A percentile compares a stretch with the other conserved stretches of the same genome.
phyloP scores from a whole-genome alignment of 148 eudicot species.

The Vaccinium vitisidaea region DNA sequence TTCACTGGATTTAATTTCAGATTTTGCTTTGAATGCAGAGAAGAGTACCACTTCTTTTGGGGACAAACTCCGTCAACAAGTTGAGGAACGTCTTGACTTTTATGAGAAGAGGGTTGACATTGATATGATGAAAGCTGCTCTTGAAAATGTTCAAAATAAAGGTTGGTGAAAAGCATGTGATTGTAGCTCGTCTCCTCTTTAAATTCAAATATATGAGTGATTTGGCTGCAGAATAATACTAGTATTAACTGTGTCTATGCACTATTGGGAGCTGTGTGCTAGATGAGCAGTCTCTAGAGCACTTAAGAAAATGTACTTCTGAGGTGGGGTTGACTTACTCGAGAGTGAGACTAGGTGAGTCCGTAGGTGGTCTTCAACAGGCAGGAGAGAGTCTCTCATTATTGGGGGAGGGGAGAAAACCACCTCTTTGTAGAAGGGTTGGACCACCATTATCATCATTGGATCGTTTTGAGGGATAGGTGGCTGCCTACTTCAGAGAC shows the following conservation, averaged over 20 bases:
- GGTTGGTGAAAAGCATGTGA: conserved; percentile 31
- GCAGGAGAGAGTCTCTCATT: background rate
- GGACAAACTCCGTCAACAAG: conserved; percentile 90
- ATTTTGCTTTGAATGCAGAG: conserved; percentile 40
- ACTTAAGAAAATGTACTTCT: background rate
- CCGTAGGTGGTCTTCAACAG: background rate
- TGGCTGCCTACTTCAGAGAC: background rate
- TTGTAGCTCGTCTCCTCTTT: background rate
- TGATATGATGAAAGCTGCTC: conserved; percentile 88
- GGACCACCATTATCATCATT: background rate
- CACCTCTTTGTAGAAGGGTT: background rate
- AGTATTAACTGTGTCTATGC: background rate
- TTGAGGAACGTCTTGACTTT: conserved; percentile 90
- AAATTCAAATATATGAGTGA: background rate
- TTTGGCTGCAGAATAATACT: background rate
- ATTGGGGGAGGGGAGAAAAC: background rate
- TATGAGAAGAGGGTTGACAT: conserved; percentile 98
- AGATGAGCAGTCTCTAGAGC: background rate
- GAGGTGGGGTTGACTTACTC: background rate
- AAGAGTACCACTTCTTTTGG: conserved; percentile 70
- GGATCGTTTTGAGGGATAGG: background rate
- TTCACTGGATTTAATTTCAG: conserved; percentile 12
- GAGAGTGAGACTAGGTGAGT: background rate
- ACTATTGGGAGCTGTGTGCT: background rate
- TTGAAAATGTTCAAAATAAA: conserved; percentile 46